These are phyloP conservation scores for Ascosphaera pollenicola DNA, from an alignment of 2,329 filamentous ascomycete genomes.

Conservation along the genomic window DNA sequence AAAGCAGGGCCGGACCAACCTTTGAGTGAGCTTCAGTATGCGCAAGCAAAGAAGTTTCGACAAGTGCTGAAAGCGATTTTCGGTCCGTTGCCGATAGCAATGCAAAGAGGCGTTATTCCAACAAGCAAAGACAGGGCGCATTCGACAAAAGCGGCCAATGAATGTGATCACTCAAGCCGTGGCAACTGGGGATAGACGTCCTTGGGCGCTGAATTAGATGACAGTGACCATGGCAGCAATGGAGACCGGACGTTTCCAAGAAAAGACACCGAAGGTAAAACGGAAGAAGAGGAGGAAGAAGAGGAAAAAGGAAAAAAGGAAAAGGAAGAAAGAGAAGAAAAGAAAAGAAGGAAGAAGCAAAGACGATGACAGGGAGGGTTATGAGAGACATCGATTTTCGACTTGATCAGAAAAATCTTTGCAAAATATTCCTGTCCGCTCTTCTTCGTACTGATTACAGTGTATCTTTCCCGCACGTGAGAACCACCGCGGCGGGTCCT, in stretches of 20 bases:
- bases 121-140: too few species aligned
- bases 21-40: too few species aligned
- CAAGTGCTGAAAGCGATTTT: too few species aligned
- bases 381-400: neutral
- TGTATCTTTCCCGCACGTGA: neutral
- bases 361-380: neutral
- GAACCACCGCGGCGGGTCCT: neutral
- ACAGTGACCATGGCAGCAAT: neutral
- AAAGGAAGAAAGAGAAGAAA: constrained; percentile 3
- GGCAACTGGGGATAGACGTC: too few species aligned
- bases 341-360: constrained; percentile 2
- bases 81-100: too few species aligned
- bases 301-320: constrained; percentile 1
- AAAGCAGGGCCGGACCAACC: too few species aligned
- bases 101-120: too few species aligned
- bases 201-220: too few species aligned
- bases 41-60: too few species aligned
- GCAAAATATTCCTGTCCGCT: too few species aligned
- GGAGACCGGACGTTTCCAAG: neutral
- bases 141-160: too few species aligned
- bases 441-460: neutral
- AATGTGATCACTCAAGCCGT: too few species aligned
- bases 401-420: neutral
- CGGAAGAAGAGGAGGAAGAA: constrained; percentile 6
- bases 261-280: constrained; percentile 1